These are phyloP conservation scores for Murraya paniculata DNA, from an alignment of 345 rosid species.

Conservation along the genomic window DNA sequence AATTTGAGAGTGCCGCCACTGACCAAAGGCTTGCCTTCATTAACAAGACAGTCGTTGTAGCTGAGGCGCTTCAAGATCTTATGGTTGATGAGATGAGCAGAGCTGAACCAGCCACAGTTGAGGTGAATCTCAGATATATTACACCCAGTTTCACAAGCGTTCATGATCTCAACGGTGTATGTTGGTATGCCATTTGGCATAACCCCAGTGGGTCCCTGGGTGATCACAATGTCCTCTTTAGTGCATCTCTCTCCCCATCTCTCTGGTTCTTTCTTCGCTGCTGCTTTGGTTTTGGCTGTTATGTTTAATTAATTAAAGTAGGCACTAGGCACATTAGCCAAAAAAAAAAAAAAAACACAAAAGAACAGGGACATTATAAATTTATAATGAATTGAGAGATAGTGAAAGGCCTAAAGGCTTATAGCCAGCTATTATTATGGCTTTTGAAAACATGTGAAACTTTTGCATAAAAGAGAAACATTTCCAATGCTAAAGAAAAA, in stretches of 20 bases:
- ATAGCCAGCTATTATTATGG: too few species aligned
- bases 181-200: slow-evolving; percentile 79
- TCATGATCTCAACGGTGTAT: slow-evolving; percentile 72
- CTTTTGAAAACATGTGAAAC: not conserved
- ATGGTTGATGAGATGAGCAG: slow-evolving; percentile 71
- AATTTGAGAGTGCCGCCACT: slow-evolving; percentile 62
- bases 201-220: slow-evolving; percentile 64
- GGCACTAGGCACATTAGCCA: not conserved
- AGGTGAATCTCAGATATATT: slow-evolving; percentile 65
- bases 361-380: not conserved
- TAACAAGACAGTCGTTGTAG: slow-evolving; percentile 86
- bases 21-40: slow-evolving; percentile 68
- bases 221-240: slow-evolving; percentile 55
- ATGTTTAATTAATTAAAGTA: slow-evolving; percentile 6
- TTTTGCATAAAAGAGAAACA: not conserved
- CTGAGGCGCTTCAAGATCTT: slow-evolving; percentile 70
- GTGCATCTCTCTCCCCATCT: slow-evolving; percentile 62
- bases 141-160: slow-evolving; percentile 69
- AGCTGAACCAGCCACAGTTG: slow-evolving; percentile 90
- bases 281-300: slow-evolving; percentile 15
- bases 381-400: slow-evolving; percentile 3
- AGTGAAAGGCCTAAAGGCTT: slow-evolving; percentile 5
- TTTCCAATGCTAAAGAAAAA: not conserved
- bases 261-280: slow-evolving; percentile 42
- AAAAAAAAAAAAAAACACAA: not conserved